These are phyloP conservation scores for Aspergillus saccharolyticus DNA, from an alignment of 495 filamentous ascomycete genomes.

Conservation along the genomic window DNA sequence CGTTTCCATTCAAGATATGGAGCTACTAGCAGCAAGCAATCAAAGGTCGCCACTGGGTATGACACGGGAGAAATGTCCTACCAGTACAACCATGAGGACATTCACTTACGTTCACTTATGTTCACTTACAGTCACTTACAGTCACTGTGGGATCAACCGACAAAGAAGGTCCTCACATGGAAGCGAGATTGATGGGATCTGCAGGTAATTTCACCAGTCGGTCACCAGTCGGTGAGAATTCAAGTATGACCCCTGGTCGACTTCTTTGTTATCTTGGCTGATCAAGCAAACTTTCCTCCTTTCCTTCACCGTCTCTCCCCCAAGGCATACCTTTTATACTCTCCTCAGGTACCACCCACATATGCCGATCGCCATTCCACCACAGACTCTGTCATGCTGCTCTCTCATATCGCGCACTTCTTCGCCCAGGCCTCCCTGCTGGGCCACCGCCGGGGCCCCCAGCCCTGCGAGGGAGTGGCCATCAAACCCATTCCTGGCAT, in stretches of 20 bases:
- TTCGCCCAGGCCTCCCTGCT: neutral
- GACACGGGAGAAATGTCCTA: neutral
- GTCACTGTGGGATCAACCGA: neutral
- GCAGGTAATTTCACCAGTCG: neutral
- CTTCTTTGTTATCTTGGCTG: neutral
- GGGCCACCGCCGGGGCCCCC: too few relatives aligned
- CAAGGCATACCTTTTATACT: too few relatives aligned
- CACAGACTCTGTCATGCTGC: neutral
- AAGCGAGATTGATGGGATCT: neutral
- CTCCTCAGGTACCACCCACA: too few relatives aligned
- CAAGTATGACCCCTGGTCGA: neutral
- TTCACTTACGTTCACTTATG: too few relatives aligned
- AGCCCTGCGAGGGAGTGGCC: neutral
- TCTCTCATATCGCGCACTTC: neutral
- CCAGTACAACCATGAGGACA: too few relatives aligned
- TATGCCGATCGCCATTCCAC: neutral
- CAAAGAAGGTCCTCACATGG: too few relatives aligned
- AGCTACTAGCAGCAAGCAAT: too few relatives aligned
- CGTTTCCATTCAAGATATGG: too few relatives aligned
- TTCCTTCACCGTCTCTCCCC: neutral
- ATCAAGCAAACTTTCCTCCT: too few relatives aligned
- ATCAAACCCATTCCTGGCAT: neutral
- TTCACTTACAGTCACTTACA: neutral
- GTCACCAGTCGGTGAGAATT: neutral
- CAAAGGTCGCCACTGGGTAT: neutral